Base-by-base conservation (phyloP, 345 rosid species). In the Eucalyptus caleyi region DNA sequence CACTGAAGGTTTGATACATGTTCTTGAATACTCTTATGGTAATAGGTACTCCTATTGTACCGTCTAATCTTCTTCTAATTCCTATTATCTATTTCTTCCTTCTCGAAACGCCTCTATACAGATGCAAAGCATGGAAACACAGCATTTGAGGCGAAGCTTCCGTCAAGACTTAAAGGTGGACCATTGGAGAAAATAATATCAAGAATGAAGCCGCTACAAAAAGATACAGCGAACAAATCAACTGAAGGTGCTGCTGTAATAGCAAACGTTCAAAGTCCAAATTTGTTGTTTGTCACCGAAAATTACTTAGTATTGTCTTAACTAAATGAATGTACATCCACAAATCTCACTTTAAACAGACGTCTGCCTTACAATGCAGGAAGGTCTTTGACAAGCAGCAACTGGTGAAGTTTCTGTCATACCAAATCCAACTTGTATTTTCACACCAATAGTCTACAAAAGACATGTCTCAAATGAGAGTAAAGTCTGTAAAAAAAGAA, bases 361-460 rank as follows among this genome's bases (percentile, higher is more conserved):
- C 19, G 21, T 34, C 26, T 77, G 44, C 86, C 96, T 91, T 95
- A 97, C 99, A 94, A 97, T 97, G 89, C 92, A 92, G 89, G 50
- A 88, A 59, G 89, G 92, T 88, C 94, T 94, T 86, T 98, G 96
- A 42, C 92, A 95, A 93, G 98, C 93, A 86, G 94, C 86, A 87
- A 97, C 99, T 32, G 99, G 98, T 82, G 99, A 96, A 87, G 96
- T 91, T 92, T 97, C 99, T 23, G 99, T 96, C 92, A 97, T 93
- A 89, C 98, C 99, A 89, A 96, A 97, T n/a, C 99, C 99, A 92
- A 95, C 96, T 92, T 94, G 99, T 89, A 97, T 59, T 45, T 77
- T 95, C 88, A 97, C 95, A 34, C 96, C 98, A 37, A 97, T 94
- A 91, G 99, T 98, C 99, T 97, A 91, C 90, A 88, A 19, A 47